Evolutionary conservation across 192 early-diverging fungal genomes (phyloP).

Genomic region (Backusella circina): DNA sequence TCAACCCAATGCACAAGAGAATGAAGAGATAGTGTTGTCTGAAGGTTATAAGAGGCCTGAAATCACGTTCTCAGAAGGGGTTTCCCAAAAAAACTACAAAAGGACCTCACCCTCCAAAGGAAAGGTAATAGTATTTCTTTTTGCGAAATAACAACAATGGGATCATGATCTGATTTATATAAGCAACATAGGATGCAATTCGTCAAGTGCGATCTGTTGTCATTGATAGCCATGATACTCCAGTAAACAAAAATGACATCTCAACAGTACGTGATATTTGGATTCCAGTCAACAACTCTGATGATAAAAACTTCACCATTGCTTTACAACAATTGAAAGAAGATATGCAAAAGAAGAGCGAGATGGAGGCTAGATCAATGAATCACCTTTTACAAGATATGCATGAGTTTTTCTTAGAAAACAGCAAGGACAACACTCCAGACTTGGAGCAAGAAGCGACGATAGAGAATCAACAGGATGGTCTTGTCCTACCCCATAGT

Average conservation of each 20-base stretch:
- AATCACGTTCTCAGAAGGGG: neutral
- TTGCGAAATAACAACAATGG: neutral
- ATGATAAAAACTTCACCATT: neutral
- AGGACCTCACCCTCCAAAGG: neutral
- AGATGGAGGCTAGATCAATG: neutral
- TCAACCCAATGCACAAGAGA: no score
- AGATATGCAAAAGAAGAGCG: neutral
- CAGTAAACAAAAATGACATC: neutral
- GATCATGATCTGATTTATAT: neutral
- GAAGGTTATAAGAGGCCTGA: neutral
- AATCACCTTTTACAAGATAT: neutral
- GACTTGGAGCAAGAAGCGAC: neutral
- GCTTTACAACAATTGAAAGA: neutral
- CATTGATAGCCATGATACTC: neutral
- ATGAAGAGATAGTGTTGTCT: neutral
- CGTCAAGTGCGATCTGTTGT: neutral
- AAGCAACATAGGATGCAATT: neutral
- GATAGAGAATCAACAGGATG: neutral
- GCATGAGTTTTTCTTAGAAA: neutral
- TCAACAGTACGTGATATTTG: neutral
- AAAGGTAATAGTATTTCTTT: neutral
- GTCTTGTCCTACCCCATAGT: neutral
- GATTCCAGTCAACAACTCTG: neutral
- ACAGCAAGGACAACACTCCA: neutral
- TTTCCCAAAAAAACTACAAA: neutral